phyloP scores from a whole-genome alignment of 2,329 filamentous ascomycete genomes.

The Sporothrix dimorphospora region DNA sequence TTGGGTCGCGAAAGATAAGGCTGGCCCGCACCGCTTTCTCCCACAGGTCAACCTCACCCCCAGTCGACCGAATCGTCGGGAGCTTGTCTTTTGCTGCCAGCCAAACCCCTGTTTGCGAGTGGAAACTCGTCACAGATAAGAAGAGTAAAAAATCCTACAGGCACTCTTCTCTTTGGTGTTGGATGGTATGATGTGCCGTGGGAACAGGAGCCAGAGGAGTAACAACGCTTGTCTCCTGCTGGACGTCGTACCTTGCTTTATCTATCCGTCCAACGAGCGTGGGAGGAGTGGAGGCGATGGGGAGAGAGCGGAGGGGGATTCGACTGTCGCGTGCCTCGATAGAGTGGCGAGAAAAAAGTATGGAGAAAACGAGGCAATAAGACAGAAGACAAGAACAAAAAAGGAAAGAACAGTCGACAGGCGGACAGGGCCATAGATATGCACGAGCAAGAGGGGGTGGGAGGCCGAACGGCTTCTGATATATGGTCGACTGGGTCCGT shows the following conservation, averaged over 20 bases:
- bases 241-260: slow-evolving; percentile 8
- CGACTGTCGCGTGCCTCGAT: slow-evolving; percentile 5
- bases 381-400: background rate
- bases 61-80: background rate
- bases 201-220: no score
- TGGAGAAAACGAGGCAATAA: background rate
- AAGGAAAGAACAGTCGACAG: slow-evolving; percentile 11
- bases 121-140: slow-evolving; percentile 17
- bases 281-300: background rate
- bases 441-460: slow-evolving; percentile 2
- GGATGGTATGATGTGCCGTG: background rate
- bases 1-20: slow-evolving; percentile 17
- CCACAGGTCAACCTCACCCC: background rate
- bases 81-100: background rate
- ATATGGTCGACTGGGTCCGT: background rate
- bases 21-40: slow-evolving; percentile 9
- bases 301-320: background rate
- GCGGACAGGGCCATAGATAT: background rate
- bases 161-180: background rate
- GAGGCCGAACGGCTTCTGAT: background rate
- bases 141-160: background rate
- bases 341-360: background rate
- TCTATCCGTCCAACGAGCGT: background rate
- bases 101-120: background rate
- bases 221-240: background rate